These are phyloP conservation scores for Pyrenophora seminiperda DNA, from an alignment of 2,329 filamentous ascomycete genomes.

Conservation along the genomic window DNA sequence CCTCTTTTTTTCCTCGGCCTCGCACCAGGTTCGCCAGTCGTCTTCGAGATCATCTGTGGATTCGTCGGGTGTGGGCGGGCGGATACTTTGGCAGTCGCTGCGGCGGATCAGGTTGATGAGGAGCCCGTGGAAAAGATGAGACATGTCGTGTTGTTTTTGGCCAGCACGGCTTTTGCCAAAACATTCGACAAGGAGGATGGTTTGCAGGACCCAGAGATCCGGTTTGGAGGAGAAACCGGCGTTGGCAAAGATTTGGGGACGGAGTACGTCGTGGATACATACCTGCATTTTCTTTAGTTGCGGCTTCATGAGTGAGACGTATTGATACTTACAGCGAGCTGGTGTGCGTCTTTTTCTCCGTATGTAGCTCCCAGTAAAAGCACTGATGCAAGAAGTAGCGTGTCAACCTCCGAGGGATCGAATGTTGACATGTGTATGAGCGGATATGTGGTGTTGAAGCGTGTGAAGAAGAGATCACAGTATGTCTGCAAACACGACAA, in stretches of 20 bases:
- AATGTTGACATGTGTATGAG: slow-evolving; percentile 65
- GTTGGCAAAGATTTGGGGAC: slow-evolving; percentile 64
- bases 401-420: slow-evolving; percentile 55
- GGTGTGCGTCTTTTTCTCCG: slow-evolving; percentile 62
- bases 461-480: slow-evolving; percentile 64
- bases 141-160: slow-evolving; percentile 67
- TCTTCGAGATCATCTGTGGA: slow-evolving; percentile 50
- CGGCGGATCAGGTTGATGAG: slow-evolving; percentile 61
- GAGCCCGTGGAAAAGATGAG: slow-evolving; percentile 63
- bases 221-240: slow-evolving; percentile 63
- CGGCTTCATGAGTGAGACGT: slow-evolving; percentile 6
- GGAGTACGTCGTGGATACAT: slow-evolving; percentile 65
- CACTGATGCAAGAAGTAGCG: slow-evolving; percentile 60
- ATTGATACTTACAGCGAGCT: slow-evolving; percentile 55
- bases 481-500: slow-evolving; percentile 60
- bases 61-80: slow-evolving; percentile 44
- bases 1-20: slow-evolving; percentile 64
- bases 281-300: slow-evolving; percentile 40
- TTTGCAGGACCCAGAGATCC: slow-evolving; percentile 65
- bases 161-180: slow-evolving; percentile 68
- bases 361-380: slow-evolving; percentile 67
- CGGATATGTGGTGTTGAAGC: slow-evolving; percentile 66
- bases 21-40: slow-evolving; percentile 60
- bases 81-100: slow-evolving; percentile 58
- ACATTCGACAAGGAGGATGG: slow-evolving; percentile 66